phyloP scores from a whole-genome alignment of 371 early-diverging fungal species.

The Circinella minor region DNA sequence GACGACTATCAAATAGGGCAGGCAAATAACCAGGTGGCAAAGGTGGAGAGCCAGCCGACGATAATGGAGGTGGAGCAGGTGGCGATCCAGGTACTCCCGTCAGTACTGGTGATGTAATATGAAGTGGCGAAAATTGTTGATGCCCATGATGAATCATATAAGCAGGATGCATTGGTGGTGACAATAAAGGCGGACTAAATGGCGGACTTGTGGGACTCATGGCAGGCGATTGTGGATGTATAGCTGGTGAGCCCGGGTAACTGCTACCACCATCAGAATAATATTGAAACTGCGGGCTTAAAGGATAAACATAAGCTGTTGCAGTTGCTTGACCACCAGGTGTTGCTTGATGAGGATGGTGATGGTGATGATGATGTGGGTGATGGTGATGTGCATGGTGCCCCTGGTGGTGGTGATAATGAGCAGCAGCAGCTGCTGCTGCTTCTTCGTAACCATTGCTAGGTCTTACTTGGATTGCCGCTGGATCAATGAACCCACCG shows the following conservation, averaged over 20 bases:
- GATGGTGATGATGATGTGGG: neutral
- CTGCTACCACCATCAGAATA: constrained; percentile 36
- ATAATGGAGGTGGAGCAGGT: constrained; percentile 21
- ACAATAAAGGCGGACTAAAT: constrained; percentile 42
- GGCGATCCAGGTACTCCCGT: constrained; percentile 34
- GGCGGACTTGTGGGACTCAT: constrained; percentile 51
- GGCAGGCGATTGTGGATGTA: constrained; percentile 51
- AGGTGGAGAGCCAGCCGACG: constrained; percentile 26
- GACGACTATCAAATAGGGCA: neutral
- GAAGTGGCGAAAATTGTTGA: constrained; percentile 44
- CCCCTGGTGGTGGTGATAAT: constrained; percentile 9
- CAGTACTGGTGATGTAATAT: constrained; percentile 44
- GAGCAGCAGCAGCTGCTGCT: neutral
- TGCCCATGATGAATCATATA: constrained; percentile 31
- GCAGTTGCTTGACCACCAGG: neutral
- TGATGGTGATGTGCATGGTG: neutral
- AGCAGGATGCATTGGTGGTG: constrained; percentile 36
- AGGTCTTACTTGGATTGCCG: constrained; percentile 4
- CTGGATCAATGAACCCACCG: constrained; percentile 18
- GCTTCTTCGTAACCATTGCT: constrained; percentile 4
- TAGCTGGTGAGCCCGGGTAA: constrained; percentile 48
- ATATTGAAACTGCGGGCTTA: constrained; percentile 47
- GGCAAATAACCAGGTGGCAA: neutral
- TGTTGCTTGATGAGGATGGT: neutral
- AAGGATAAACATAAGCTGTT: constrained; percentile 33